Conservation (phyloP, 441 rosid genomes). For the Erodium trifolium region DNA sequence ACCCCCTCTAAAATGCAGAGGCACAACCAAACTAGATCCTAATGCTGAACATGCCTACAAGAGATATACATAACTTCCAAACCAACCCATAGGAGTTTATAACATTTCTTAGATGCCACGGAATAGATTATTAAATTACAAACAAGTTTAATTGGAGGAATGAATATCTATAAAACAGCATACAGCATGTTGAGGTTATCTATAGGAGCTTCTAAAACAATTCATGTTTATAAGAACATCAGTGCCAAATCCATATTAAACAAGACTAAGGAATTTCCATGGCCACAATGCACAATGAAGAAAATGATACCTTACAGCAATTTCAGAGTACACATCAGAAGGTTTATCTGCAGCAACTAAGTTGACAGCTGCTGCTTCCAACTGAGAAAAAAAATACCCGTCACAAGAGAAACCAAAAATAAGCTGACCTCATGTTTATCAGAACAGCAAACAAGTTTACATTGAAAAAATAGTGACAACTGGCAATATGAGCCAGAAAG, state of each 20-base stretch:
- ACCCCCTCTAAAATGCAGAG: neutral
- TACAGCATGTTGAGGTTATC: neutral
- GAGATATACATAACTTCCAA: neutral
- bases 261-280: slow-evolving; percentile 8
- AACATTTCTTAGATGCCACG: neutral
- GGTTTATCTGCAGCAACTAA: slow-evolving; percentile 75
- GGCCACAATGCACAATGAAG: slow-evolving; percentile 3
- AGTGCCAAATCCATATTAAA: slow-evolving; percentile 10
- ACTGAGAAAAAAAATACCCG: slow-evolving; percentile 35
- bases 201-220: neutral
- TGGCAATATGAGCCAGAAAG: neutral
- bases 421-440: slow-evolving; percentile 16
- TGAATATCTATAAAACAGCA: neutral
- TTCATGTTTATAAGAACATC: neutral
- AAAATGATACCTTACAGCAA: slow-evolving; percentile 63
- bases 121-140: neutral
- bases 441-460: neutral
- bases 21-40: neutral
- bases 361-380: slow-evolving; percentile 94
- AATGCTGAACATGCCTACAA: neutral
- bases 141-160: neutral
- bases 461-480: neutral
- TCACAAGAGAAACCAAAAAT: slow-evolving; percentile 23
- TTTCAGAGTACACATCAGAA: slow-evolving; percentile 92
- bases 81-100: neutral